Percentiles rank a stretch among this genome's conserved stretches.
These are phyloP conservation scores for Ascochyta pisi DNA, from an alignment of 2,329 filamentous ascomycete species.

Conservation along the genomic window DNA sequence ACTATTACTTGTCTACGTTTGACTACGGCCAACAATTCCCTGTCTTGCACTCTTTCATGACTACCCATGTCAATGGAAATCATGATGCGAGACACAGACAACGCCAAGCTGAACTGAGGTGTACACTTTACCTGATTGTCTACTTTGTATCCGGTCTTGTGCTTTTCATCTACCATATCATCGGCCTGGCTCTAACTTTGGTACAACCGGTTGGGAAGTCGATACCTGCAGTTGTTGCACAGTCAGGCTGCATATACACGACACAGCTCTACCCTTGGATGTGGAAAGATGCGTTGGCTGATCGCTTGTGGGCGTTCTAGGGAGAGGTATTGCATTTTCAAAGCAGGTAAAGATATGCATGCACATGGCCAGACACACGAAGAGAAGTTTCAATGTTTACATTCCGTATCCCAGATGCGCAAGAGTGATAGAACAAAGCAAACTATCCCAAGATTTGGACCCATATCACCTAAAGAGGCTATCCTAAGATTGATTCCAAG, in stretches of 20 bases:
- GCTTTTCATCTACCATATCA: no score
- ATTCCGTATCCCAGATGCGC: neutral
- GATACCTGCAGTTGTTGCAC: neutral
- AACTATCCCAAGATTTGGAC: neutral
- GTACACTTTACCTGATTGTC: no score
- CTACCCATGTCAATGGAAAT: no score
- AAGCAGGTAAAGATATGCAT: neutral
- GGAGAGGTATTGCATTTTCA: neutral
- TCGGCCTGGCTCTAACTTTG: no score
- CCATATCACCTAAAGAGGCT: neutral
- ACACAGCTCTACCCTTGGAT: neutral
- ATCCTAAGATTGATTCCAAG: neutral
- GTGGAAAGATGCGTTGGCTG: neutral
- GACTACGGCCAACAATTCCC: no score
- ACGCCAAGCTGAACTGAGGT: no score
- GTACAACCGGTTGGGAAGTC: neutral
- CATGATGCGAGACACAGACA: no score
- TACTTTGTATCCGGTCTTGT: no score
- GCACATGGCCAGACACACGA: neutral
- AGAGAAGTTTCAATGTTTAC: neutral
- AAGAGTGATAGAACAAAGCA: neutral
- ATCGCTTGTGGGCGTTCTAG: neutral
- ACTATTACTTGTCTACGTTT: no score
- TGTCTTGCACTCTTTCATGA: no score
- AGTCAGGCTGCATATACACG: neutral